Percentiles rank a stretch among this genome's conserved stretches.
phyloP scores from a whole-genome alignment of 1,139 yeast genomes.

The Pneumocystis murina region DNA sequence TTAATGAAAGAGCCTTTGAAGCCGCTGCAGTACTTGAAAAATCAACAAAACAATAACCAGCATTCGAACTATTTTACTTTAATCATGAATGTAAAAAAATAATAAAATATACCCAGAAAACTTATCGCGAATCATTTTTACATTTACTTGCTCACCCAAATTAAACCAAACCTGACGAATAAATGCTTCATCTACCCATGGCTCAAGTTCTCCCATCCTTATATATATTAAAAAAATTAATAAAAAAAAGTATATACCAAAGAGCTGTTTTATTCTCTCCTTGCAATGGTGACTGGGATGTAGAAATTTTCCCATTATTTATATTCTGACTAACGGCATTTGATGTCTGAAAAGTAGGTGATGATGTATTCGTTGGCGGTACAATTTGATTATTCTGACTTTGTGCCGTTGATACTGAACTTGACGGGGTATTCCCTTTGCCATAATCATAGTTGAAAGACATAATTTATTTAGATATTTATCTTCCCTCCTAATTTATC shows the following conservation, averaged over 20 bases:
- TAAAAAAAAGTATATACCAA: background rate
- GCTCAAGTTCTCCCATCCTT: constrained; percentile 95
- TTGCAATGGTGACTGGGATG: constrained; percentile 10
- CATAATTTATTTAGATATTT: background rate
- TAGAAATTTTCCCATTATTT: constrained; percentile 1
- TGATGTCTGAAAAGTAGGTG: constrained; percentile 7
- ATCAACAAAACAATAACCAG: constrained; percentile 78
- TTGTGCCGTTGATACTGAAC: background rate
- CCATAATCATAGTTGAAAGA: background rate
- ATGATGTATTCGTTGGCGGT: constrained; percentile 4
- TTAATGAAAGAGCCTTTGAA: constrained; percentile 47
- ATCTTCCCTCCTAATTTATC: background rate
- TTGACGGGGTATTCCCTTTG: background rate
- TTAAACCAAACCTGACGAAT: constrained; percentile 54
- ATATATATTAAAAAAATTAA: background rate
- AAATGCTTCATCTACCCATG: constrained; percentile 62
- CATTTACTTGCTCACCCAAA: constrained; percentile 38
- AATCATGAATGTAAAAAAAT: background rate
- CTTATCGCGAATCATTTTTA: constrained; percentile 46
- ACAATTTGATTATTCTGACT: constrained; percentile 10
- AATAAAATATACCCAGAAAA: constrained; percentile 20
- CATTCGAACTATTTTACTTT: constrained; percentile 20
- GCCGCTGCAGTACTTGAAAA: constrained; percentile 55
- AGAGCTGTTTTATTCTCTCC: constrained; percentile 5
- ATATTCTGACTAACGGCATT: constrained; percentile 3